Percentiles rank a stretch among this genome's conserved stretches.
These are phyloP conservation scores for Lecanoromycetidae sp. DNA, from an alignment of 2,329 filamentous ascomycete species.

Conservation along the genomic window DNA sequence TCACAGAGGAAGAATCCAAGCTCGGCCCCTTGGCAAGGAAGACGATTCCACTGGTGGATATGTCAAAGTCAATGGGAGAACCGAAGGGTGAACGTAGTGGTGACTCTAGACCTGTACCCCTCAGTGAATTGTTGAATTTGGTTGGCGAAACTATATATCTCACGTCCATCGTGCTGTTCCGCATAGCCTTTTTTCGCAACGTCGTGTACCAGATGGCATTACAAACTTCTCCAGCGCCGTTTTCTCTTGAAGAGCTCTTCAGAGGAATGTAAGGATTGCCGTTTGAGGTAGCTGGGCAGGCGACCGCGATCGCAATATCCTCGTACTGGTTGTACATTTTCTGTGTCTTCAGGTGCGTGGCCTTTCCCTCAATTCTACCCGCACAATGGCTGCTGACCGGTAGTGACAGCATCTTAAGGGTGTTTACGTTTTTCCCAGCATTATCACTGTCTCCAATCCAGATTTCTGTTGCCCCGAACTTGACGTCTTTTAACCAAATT, in stretches of 20 bases:
- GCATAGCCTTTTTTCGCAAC: conserved; percentile 1
- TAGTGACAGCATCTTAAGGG: neutral
- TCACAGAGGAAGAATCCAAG: neutral
- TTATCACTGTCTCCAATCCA: conserved; percentile 8
- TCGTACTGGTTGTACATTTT: conserved; percentile 1
- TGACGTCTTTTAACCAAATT: conserved; percentile 9
- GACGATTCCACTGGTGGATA: conserved; percentile 10
- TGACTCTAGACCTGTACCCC: conserved; percentile 5
- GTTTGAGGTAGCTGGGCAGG: neutral
- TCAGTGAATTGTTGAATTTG: conserved; percentile 7
- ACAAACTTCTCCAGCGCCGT: neutral
- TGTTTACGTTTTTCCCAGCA: neutral
- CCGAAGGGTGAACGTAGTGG: neutral
- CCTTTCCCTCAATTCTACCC: neutral
- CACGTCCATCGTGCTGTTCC: neutral
- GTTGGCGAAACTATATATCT: conserved; percentile 5
- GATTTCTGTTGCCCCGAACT: conserved; percentile 7
- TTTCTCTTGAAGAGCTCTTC: neutral
- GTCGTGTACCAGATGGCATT: conserved; percentile 13
- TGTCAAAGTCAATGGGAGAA: conserved; percentile 3
- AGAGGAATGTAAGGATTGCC: conserved; percentile 1
- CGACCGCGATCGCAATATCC: conserved; percentile 6
- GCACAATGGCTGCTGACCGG: conserved; percentile 3
- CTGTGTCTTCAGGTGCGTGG: conserved; percentile 1
- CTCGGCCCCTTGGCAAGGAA: conserved; percentile 2